phyloP scores from a whole-genome alignment of 768 basidiomycete species.

The Hysterangium stoloniferum region DNA sequence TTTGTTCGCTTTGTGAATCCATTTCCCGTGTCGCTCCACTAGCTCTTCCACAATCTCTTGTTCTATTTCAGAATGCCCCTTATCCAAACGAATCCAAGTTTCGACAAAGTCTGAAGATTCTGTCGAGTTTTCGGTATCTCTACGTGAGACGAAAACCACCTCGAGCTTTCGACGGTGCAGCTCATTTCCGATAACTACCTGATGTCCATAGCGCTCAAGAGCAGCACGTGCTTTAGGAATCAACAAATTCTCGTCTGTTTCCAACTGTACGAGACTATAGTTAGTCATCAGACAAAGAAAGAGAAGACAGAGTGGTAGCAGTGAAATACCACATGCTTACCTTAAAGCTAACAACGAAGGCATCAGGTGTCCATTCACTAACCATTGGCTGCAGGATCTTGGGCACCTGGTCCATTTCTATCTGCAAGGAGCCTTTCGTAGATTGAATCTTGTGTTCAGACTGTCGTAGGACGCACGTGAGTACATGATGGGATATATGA shows the following conservation, averaged over 20 bases:
- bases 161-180: slow-evolving; percentile 86
- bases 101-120: slow-evolving; percentile 49
- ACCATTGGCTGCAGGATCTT: slow-evolving; percentile 93
- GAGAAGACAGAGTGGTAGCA: not conserved
- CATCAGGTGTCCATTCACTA: slow-evolving; percentile 85
- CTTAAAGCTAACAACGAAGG: slow-evolving; percentile 97
- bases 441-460: slow-evolving; percentile 99
- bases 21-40: slow-evolving; percentile 61
- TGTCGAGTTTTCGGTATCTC: slow-evolving; percentile 28
- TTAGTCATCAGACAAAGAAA: not conserved
- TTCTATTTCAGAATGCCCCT: slow-evolving; percentile 73
- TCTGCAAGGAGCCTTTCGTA: slow-evolving; percentile 83
- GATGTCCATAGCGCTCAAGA: slow-evolving; percentile 91
- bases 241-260: slow-evolving; percentile 78
- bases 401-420: slow-evolving; percentile 99
- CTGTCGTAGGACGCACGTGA: no score
- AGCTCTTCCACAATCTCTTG: slow-evolving; percentile 80
- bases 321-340: slow-evolving; percentile 31
- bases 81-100: slow-evolving; percentile 29
- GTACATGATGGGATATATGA: not conserved
- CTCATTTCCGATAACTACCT: slow-evolving; percentile 95
- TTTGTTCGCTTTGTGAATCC: no score
- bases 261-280: no score
- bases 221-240: slow-evolving; percentile 87
- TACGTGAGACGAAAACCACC: slow-evolving; percentile 80